A percentile compares a stretch with the other conserved stretches of the same genome.
These are phyloP conservation scores for Debaryomyces udenii DNA, from an alignment of 1,139 yeast species.

Conservation along the genomic window DNA sequence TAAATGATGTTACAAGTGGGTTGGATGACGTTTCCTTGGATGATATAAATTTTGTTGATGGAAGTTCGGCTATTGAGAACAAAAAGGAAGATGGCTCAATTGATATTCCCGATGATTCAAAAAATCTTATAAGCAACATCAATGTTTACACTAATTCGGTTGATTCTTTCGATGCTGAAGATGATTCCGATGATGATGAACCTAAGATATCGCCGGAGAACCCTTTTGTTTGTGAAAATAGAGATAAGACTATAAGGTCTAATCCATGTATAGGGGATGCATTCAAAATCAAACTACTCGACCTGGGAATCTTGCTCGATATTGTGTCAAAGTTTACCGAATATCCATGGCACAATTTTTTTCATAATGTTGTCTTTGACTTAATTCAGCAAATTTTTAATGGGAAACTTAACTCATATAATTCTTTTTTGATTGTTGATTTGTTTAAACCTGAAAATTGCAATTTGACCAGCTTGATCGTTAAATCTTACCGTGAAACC, in stretches of 20 bases:
- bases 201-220: slow-evolving; percentile 49
- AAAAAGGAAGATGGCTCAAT: neutral
- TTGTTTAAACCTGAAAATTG: slow-evolving; percentile 36
- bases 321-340: slow-evolving; percentile 42
- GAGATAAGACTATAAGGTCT: slow-evolving; percentile 35
- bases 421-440: slow-evolving; percentile 50
- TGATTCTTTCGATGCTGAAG: slow-evolving; percentile 25
- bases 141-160: slow-evolving; percentile 15
- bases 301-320: slow-evolving; percentile 40
- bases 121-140: neutral
- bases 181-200: slow-evolving; percentile 51
- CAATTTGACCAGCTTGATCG: slow-evolving; percentile 39
- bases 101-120: slow-evolving; percentile 6
- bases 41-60: slow-evolving; percentile 28
- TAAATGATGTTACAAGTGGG: slow-evolving; percentile 37
- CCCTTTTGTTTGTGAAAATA: slow-evolving; percentile 48
- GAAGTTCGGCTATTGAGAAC: slow-evolving; percentile 10
- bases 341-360: slow-evolving; percentile 53
- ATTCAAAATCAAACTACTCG: slow-evolving; percentile 46
- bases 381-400: slow-evolving; percentile 51
- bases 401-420: slow-evolving; percentile 51
- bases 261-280: slow-evolving; percentile 49
- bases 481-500: slow-evolving; percentile 29
- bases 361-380: slow-evolving; percentile 54
- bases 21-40: slow-evolving; percentile 45